Percentiles rank a stretch among this genome's conserved stretches.
Conservation (phyloP, 2,329 filamentous ascomycete species). For the Volutella citrinella region DNA sequence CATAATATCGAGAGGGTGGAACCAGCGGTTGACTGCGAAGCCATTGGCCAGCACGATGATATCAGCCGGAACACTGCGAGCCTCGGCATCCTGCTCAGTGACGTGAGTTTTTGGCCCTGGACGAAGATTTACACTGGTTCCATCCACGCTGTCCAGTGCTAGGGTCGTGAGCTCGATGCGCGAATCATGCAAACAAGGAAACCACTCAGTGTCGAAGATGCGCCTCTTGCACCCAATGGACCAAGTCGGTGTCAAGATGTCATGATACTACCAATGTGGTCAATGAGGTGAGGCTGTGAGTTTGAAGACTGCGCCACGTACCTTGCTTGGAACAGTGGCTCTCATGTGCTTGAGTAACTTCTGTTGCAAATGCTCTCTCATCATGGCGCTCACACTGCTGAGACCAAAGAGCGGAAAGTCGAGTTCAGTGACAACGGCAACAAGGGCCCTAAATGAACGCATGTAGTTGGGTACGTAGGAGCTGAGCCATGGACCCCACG, state of each 20-base stretch:
- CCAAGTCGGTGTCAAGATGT: background rate
- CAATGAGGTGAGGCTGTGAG: background rate
- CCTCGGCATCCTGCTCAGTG: background rate
- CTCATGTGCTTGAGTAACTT: background rate
- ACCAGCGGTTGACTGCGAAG: background rate
- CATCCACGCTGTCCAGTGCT: background rate
- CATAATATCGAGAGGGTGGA: background rate
- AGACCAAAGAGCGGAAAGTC: background rate
- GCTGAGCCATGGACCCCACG: background rate
- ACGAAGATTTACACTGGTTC: background rate
- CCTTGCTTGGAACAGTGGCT: background rate
- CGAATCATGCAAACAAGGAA: background rate
- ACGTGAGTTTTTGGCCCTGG: background rate
- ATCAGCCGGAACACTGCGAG: background rate
- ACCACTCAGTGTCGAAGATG: background rate
- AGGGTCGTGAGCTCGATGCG: background rate
- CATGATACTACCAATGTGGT: background rate
- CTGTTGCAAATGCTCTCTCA: background rate
- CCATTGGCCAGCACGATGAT: background rate
- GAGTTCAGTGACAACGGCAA: background rate
- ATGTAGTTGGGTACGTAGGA: background rate
- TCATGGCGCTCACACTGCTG: background rate
- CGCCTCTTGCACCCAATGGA: background rate
- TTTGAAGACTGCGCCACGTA: background rate
- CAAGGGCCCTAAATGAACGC: background rate